These are phyloP conservation scores for Aspergillus neotritici DNA, from an alignment of 2,329 filamentous ascomycete species.

Conservation along the genomic window DNA sequence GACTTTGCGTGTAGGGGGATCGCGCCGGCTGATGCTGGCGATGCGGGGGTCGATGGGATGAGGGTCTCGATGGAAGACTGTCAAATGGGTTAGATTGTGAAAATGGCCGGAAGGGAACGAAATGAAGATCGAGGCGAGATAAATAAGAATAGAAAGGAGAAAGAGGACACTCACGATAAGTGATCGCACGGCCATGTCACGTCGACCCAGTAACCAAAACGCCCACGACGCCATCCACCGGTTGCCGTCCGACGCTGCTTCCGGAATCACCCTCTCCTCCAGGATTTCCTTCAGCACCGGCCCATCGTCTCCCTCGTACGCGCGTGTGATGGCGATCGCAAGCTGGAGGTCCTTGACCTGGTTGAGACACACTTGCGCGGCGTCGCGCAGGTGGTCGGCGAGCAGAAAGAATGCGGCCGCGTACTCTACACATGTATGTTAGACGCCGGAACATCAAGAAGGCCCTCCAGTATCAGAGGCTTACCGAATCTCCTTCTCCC, in stretches of 20 bases:
- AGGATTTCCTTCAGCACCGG: slow-evolving; percentile 68
- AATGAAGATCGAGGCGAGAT: slow-evolving; percentile 2
- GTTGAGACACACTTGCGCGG: slow-evolving; percentile 77
- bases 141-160: slow-evolving; percentile 7
- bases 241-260: slow-evolving; percentile 76
- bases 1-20: slow-evolving; percentile 61
- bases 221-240: slow-evolving; percentile 94
- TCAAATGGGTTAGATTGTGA: neutral
- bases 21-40: slow-evolving; percentile 58
- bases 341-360: slow-evolving; percentile 86
- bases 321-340: slow-evolving; percentile 77
- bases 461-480: too few species aligned
- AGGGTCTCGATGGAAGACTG: slow-evolving; percentile 74
- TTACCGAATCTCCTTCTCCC: slow-evolving; percentile 80
- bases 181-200: slow-evolving; percentile 76
- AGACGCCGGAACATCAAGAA: slow-evolving; percentile 2
- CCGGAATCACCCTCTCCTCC: slow-evolving; percentile 69
- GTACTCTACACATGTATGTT: slow-evolving; percentile 58
- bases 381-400: slow-evolving; percentile 76
- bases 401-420: slow-evolving; percentile 93
- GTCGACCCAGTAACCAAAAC: slow-evolving; percentile 80
- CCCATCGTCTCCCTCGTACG: slow-evolving; percentile 80
- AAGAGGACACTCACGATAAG: slow-evolving; percentile 59
- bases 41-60: slow-evolving; percentile 43
- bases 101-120: too few species aligned